Conservation (phyloP, 176 grass and related monocot genomes). For the Bromus sterilis region DNA sequence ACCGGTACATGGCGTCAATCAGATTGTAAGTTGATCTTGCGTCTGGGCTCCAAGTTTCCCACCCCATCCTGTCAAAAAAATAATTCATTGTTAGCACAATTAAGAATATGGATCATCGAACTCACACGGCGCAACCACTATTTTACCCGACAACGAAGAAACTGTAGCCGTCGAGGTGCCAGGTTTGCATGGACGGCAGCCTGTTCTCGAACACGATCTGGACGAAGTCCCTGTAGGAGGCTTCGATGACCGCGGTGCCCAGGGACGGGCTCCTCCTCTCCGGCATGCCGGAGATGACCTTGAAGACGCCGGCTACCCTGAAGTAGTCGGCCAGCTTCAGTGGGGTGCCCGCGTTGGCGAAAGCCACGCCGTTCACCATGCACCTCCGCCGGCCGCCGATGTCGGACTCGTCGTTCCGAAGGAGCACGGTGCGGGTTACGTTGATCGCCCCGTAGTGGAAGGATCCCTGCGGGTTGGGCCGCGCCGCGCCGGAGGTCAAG, state of each 20-base stretch:
- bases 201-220: constrained; percentile 69
- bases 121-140: background rate
- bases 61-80: constrained; percentile 55
- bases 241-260: constrained; percentile 38
- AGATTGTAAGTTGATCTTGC: constrained; percentile 50
- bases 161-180: constrained; percentile 71
- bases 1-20: constrained; percentile 53
- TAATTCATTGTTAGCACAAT: too few species aligned
- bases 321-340: constrained; percentile 74
- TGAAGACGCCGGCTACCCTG: constrained; percentile 41
- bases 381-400: constrained; percentile 47
- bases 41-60: constrained; percentile 47
- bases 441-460: constrained; percentile 68
- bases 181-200: constrained; percentile 52
- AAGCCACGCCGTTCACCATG: constrained; percentile 62
- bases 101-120: too few species aligned
- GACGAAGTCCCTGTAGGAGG: constrained; percentile 47
- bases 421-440: too few species aligned
- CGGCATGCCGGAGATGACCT: constrained; percentile 37
- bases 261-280: background rate
- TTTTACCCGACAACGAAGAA: constrained; percentile 70
- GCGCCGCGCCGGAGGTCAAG: constrained; percentile 58
- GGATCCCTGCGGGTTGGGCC: constrained; percentile 80
- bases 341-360: constrained; percentile 46
- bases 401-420: constrained; percentile 36